These are phyloP conservation scores for Colletotrichum phormii DNA, from an alignment of 2,329 filamentous ascomycete species.

Conservation along the genomic window DNA sequence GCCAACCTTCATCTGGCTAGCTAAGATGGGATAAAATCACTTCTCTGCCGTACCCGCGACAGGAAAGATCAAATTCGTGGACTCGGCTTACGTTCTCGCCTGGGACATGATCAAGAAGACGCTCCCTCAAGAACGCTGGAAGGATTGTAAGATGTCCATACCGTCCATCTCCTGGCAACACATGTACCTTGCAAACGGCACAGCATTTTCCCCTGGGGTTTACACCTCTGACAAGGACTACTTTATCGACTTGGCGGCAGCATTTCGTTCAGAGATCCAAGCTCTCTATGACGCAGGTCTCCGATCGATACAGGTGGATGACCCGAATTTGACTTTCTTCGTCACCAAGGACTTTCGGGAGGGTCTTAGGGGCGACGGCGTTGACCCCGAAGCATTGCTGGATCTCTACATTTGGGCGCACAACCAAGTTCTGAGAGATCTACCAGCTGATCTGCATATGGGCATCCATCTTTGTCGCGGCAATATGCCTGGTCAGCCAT, in stretches of 20 bases:
- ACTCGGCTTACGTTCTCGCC: conserved; percentile 63
- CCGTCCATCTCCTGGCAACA: conserved; percentile 63
- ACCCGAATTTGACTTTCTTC: too few relatives aligned
- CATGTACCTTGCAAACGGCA: conserved; percentile 41
- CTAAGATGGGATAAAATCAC: conserved; percentile 18
- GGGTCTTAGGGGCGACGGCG: too few relatives aligned
- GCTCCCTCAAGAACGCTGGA: conserved; percentile 60
- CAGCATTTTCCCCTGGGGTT: conserved; percentile 39
- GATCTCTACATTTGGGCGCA: too few relatives aligned
- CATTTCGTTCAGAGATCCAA: too few relatives aligned
- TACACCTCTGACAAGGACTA: conserved; percentile 15
- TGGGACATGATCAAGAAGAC: conserved; percentile 58
- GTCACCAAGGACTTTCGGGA: too few relatives aligned
- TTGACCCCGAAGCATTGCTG: too few relatives aligned
- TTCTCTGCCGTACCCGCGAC: conserved; percentile 33
- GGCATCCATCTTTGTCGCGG: conserved; percentile 82
- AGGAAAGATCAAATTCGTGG: too few relatives aligned
- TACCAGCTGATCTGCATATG: conserved; percentile 71
- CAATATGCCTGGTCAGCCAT: conserved; percentile 74
- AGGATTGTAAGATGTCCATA: conserved; percentile 64
- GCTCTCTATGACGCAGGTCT: too few relatives aligned
- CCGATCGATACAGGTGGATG: too few relatives aligned
- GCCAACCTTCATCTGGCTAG: conserved; percentile 8
- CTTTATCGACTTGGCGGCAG: too few relatives aligned
- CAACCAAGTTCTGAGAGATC: too few relatives aligned